Evolutionary conservation across 352 stramenopile species (phyloP).

Genomic region (Globisporangium nunn): DNA sequence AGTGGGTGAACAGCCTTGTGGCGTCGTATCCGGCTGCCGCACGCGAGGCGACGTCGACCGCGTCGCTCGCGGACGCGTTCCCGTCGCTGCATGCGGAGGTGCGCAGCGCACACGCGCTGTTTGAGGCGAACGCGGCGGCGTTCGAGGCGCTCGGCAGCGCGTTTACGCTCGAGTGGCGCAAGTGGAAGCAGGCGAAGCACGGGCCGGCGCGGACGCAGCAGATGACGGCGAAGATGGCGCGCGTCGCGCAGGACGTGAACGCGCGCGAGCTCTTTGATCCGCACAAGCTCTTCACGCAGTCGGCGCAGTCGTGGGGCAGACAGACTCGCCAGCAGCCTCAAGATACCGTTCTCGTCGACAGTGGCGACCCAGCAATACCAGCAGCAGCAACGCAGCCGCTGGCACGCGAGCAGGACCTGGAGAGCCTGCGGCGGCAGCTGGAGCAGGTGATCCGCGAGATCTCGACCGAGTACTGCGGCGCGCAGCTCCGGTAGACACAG

Average conservation of each 20-base stretch:
- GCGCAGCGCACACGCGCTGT: conserved; percentile 18
- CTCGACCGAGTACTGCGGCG: conserved; percentile 35
- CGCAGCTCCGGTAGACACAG: conserved; percentile 27
- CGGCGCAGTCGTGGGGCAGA: conserved; percentile 15
- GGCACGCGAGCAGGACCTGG: conserved; percentile 25
- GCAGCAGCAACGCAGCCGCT: conserved; percentile 1
- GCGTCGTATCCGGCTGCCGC: conserved; percentile 3
- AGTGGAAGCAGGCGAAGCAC: conserved; percentile 26
- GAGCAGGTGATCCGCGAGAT: conserved; percentile 46
- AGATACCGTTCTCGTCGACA: too few relatives aligned
- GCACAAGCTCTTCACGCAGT: conserved; percentile 36
- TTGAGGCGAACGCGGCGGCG: conserved; percentile 17
- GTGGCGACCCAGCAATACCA: background rate
- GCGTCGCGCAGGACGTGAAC: conserved; percentile 27
- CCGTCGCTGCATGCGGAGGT: conserved; percentile 21
- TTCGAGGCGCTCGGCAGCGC: conserved; percentile 24
- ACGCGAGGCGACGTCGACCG: background rate
- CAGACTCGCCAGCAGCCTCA: background rate
- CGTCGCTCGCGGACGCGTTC: background rate
- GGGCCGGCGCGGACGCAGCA: conserved; percentile 26
- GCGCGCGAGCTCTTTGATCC: conserved; percentile 37
- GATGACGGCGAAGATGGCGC: conserved; percentile 43
- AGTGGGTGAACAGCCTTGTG: conserved; percentile 60
- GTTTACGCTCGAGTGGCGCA: conserved; percentile 30
- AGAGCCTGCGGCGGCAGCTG: conserved; percentile 31